These are phyloP conservation scores for Neurospora tetraspora DNA, from an alignment of 495 filamentous ascomycete species.

Conservation along the genomic window DNA sequence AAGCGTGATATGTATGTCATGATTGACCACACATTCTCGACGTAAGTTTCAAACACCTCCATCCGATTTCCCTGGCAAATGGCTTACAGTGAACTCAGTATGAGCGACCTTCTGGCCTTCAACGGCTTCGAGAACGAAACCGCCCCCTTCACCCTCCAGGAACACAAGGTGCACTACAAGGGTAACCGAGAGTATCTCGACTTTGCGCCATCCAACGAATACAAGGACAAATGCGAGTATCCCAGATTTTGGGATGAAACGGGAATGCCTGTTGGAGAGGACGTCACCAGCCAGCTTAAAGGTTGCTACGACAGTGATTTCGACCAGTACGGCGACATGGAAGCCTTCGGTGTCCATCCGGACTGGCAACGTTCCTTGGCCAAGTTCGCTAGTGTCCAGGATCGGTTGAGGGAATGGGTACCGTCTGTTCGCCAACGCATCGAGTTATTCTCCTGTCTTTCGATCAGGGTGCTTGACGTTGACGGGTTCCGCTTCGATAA, in stretches of 20 bases:
- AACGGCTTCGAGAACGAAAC: constrained; percentile 47
- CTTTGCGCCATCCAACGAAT: constrained; percentile 44
- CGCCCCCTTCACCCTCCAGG: constrained; percentile 40
- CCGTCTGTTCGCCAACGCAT: constrained; percentile 50
- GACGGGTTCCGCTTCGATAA: constrained; percentile 64
- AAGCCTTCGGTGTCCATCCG: constrained; percentile 57
- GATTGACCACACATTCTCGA: constrained; percentile 61
- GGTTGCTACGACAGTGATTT: constrained; percentile 61
- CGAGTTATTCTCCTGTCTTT: constrained; percentile 56
- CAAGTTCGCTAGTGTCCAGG: constrained; percentile 65
- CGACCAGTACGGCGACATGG: constrained; percentile 58
- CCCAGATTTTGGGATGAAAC: constrained; percentile 59
- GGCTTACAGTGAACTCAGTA: constrained; percentile 14
- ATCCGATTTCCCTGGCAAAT: background rate
- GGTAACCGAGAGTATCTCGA: constrained; percentile 47
- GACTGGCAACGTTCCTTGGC: constrained; percentile 55
- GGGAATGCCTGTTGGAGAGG: constrained; percentile 38
- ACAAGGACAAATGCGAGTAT: constrained; percentile 52
- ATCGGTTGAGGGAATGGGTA: constrained; percentile 63
- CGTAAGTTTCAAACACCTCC: constrained; percentile 16
- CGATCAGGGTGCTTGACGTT: constrained; percentile 53
- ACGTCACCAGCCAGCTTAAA: constrained; percentile 34
- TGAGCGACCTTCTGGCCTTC: constrained; percentile 49
- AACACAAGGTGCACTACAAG: constrained; percentile 49
- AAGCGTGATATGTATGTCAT: constrained; percentile 63